Base-by-base conservation (phyloP, 176 grass and related monocot species). In the Carex myosuroides region DNA sequence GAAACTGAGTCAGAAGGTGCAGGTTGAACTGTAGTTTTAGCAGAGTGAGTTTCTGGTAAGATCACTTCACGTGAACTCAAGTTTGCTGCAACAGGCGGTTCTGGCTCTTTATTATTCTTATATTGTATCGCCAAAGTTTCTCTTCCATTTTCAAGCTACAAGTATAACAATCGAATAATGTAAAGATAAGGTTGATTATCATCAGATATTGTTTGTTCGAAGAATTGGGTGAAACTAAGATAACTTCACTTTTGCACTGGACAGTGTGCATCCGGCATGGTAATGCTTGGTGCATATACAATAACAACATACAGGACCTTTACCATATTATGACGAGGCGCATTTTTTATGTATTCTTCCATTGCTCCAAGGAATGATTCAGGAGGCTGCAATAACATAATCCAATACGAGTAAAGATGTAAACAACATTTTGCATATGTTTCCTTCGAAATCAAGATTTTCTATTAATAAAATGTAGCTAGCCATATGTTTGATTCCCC, bases 311-410 rank as follows among this genome's bases (percentile, higher is more conserved):
- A 44, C 17, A 56, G 73, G 50, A 56, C 30, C 73, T 68, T 83
- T 54, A 83, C 80, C 80, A 68, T 83, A 52, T 68, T 83, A 46
- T 54, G 80, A 70, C n/a, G 30, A 68, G 86, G 32, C 37, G 2
- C 60, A 67, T 70, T 78, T 57, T 88, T 88, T 65, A 88, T 77
- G 64, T 84, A 84, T 46, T 88, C 81, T 78, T 88, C 86, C 86
- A 88, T 88, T 56, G 81, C 86, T 33, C 3, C n/a, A 32, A 72
- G 61, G 56, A 88, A 88, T 17, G 81, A 89, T 83, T 62, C 69
- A 52, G 84, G 88, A 58, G 88, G 88, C 88, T 89, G 84, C 65
- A 86, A 79, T 82, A 88, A 84, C 21, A 53, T 35, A 52, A 67
- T 66, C 18, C 80, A 44, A 16, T 33, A 79, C 78, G 65, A 75